phyloP scores from a whole-genome alignment of 2,329 filamentous ascomycete species.

The Beauveria asiatica region DNA sequence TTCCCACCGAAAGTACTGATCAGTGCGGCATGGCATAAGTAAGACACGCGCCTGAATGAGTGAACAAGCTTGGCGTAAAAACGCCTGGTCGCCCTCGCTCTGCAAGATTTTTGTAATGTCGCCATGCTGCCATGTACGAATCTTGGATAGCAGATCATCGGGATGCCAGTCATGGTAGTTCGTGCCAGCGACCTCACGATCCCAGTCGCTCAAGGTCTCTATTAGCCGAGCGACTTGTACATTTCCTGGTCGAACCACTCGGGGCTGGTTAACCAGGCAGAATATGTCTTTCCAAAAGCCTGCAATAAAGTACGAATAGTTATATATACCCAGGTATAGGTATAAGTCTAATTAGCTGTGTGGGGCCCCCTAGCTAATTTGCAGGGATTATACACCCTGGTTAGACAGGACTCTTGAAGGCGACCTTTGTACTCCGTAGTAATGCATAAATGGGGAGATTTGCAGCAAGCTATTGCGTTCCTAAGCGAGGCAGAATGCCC shows the following conservation, averaged over 20 bases:
- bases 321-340: too few species aligned
- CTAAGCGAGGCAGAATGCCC: too few species aligned
- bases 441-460: too few species aligned
- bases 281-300: conserved; percentile 38
- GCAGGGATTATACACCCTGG: too few species aligned
- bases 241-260: conserved; percentile 35
- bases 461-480: too few species aligned
- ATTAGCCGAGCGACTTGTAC: conserved; percentile 29
- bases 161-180: conserved; percentile 32
- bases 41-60: conserved; percentile 54
- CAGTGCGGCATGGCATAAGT: conserved; percentile 53
- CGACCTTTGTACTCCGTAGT: too few species aligned
- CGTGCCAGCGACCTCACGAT: conserved; percentile 20
- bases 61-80: conserved; percentile 44
- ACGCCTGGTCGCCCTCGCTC: not conserved
- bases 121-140: conserved; percentile 37
- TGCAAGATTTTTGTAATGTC: conserved; percentile 20
- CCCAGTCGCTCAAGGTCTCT: conserved; percentile 29
- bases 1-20: conserved; percentile 53
- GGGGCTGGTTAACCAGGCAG: conserved; percentile 36
- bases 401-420: too few species aligned
- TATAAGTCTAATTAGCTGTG: too few species aligned
- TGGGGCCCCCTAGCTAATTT: too few species aligned
- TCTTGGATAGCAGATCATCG: conserved; percentile 32
- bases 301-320: too few species aligned